Base-by-base conservation (phyloP, 169 alveolate species). In the Eimeria acervulina region DNA sequence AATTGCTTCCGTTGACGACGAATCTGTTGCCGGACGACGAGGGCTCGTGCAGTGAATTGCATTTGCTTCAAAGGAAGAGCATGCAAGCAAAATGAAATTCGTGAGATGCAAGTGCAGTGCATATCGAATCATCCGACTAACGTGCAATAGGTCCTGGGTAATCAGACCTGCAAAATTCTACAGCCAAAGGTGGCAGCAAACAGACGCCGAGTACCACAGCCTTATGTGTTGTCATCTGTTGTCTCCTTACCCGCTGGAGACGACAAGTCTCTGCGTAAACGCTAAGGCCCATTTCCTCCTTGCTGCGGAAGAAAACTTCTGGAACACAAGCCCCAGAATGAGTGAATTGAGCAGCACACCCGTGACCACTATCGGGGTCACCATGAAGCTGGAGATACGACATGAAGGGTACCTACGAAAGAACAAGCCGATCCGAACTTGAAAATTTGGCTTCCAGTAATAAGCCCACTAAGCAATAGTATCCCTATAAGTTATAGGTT, bases 211-310 rank as follows among this genome's bases (percentile, higher is more conserved):
- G 52, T 38, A 47, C n/a, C 55, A 36, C 23, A 38, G 13, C 42
- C 36, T 36, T 44, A 15, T 55, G 72, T 33, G 59, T 59, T 84
- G 42, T 52, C 33, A n/a, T n/a, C n/a, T n/a, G n/a, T n/a, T n/a
- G n/a, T n/a, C 2, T 26, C 42, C 94, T 38, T 87, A 87, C 94
- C 94, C 94, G n/a, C 66, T 87, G 23, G 94, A 38, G 52, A 87
- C 94, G 44, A 87, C 63, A 61, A 87, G 83, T 38, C 74, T 61
- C 81, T 87, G 83, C 13, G 97, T 94, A 91, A 97, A 97, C 40
- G 97, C 97, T 59, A 97, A 81, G 38, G 98, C 95, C 97, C 97
- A 96, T 38, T 93, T 90, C 51, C 98, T 95, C 28, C 95, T 95
- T 28, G 97, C 95, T 44, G 97, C 95, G 21, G 96, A 96, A 17